Conservation (phyloP, 1,284 basidiomycete genomes). For the Cryptococcus maquisensis region DNA sequence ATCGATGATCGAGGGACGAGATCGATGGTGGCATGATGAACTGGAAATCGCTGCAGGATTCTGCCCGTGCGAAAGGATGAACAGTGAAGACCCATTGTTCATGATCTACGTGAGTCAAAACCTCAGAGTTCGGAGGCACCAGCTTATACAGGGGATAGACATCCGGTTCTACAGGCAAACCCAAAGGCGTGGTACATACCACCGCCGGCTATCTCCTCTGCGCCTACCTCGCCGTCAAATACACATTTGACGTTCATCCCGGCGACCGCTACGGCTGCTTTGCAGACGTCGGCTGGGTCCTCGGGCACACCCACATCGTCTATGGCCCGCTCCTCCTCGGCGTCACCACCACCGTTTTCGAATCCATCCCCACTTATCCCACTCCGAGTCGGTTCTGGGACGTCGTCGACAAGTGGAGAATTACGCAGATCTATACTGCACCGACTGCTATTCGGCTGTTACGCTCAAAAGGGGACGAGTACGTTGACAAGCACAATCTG, state of each 20-base stretch:
- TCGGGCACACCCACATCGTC: slow-evolving; percentile 95
- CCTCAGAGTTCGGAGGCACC: slow-evolving; percentile 2
- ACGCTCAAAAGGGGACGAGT: slow-evolving; percentile 79
- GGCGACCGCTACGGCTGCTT: slow-evolving; percentile 93
- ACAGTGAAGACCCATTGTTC: slow-evolving; percentile 90
- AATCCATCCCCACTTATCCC: slow-evolving; percentile 95
- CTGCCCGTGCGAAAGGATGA: slow-evolving; percentile 83
- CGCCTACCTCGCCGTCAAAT: slow-evolving; percentile 87
- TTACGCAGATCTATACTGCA: slow-evolving; percentile 92
- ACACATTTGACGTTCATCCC: slow-evolving; percentile 92
- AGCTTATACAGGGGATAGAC: slow-evolving; percentile 55
- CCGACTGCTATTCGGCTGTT: slow-evolving; percentile 85
- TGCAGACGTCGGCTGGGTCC: slow-evolving; percentile 99
- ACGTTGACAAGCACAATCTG: slow-evolving; percentile 81
- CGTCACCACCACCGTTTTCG: slow-evolving; percentile 88
- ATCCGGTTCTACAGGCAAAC: slow-evolving; percentile 92
- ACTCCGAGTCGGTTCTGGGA: slow-evolving; percentile 96
- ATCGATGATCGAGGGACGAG: slow-evolving; percentile 77
- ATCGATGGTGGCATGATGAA: slow-evolving; percentile 97
- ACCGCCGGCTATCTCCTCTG: slow-evolving; percentile 91
- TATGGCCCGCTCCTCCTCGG: slow-evolving; percentile 89
- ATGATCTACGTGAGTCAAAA: slow-evolving; percentile 79
- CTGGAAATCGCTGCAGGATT: slow-evolving; percentile 74
- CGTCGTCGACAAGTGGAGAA: slow-evolving; percentile 83
- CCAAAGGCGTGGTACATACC: slow-evolving; percentile 94